Evolutionary conservation across 495 filamentous ascomycete genomes (phyloP), one percentile per base, ranked within the genome.

Genomic region (Physcia stellaris): DNA sequence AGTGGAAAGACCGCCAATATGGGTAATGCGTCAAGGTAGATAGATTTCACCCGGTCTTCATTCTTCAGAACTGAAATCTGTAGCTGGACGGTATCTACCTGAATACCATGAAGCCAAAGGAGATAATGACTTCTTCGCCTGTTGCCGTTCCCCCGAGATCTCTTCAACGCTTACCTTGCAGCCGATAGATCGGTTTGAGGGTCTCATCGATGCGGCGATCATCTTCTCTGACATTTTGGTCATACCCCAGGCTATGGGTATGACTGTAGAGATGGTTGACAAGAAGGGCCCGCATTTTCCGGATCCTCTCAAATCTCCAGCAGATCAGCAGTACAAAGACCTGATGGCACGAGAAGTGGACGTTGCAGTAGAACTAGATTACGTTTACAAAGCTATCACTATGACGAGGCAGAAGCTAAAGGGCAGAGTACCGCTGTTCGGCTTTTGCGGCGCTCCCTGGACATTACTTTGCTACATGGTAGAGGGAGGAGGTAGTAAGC

Each of bases 201-300:
- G 83, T 24, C 75, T 95, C 32, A 78, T 98, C 46, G 90, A 98
- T 60, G 92, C 90, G 12, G 86, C 90, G 23, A 98, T 98, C 50
- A 98, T 98, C 56, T 98, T 98, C 71, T 93, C 84, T 11, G 90
- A 98, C 58, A 98, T 98, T 48, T 71, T 98, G 28, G 90, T 98
- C 40, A 86, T 98, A 48, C 90, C 90, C 2, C 90, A 98, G 61
- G 90, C 90, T 15, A 79, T 98, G 74, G 90, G 90, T 1, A 96
- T 98, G 92, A 64, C 62, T 15, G 90, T 98, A 7, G 81, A 95
- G 60, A 98, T 98, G 90, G 61, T 94, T 20, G 86, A 94, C 53
- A 86, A 86, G 61, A 90, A 92, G 54, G 90, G 90, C 1, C 90
- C 90, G 21, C 79, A 87, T 52, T 96, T 98, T 58, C 87, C 92